Conservation (phyloP, 768 basidiomycete species). For the Phlebiopsis flavidoalba region DNA sequence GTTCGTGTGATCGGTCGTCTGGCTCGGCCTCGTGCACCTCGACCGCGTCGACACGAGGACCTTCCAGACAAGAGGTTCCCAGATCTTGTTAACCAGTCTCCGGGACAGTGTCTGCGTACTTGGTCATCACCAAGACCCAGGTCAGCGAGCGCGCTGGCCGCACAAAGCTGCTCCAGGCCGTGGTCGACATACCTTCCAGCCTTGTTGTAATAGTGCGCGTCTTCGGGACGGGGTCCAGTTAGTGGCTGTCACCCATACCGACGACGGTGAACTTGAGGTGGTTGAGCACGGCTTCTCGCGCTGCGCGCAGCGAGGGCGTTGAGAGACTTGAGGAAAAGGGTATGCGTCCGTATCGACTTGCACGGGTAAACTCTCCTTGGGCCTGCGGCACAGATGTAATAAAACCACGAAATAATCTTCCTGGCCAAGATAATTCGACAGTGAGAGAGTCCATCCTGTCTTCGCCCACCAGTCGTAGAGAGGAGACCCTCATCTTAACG, state of each 20-base stretch:
- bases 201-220: conserved; percentile 98
- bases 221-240: conserved; percentile 97
- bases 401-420: conserved; percentile 67
- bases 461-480: conserved; percentile 63
- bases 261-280: conserved; percentile 82
- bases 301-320: conserved; percentile 58
- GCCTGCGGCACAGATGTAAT: conserved; percentile 90
- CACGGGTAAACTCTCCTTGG: conserved; percentile 97
- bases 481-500: conserved; percentile 83
- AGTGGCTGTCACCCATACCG: conserved; percentile 96
- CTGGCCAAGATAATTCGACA: conserved; percentile 62
- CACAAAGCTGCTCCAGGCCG: conserved; percentile 78
- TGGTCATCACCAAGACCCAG: conserved; percentile 95
- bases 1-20: conserved; percentile 95
- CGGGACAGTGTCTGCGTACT: conserved; percentile 91
- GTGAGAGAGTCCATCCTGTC: conserved; percentile 79
- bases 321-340: conserved; percentile 82
- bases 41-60: conserved; percentile 81
- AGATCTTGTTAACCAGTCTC: conserved; percentile 96
- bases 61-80: conserved; percentile 94
- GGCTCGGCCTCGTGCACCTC: conserved; percentile 91
- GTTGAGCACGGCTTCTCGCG: conserved; percentile 50
- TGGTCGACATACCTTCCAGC: conserved; percentile 85
- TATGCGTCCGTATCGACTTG: conserved; percentile 95
- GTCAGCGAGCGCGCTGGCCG: conserved; percentile 63